phyloP scores from a whole-genome alignment of 257 asterid species.

The Primulina tabacum region DNA sequence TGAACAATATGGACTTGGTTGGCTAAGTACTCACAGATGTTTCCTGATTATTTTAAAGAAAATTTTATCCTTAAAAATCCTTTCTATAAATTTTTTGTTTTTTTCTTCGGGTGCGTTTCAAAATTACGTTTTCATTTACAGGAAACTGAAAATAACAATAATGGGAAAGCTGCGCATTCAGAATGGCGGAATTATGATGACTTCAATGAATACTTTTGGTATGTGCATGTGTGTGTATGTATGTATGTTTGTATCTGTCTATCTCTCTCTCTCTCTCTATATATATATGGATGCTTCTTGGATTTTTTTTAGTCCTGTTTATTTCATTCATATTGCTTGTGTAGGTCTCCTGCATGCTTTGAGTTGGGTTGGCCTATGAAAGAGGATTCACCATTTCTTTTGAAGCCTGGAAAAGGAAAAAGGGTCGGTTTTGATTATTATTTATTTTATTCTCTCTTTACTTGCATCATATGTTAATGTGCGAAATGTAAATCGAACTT shows the following conservation, averaged over 20 bases:
- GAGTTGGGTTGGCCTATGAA: conserved; percentile 86
- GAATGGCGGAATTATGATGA: conserved; percentile 96
- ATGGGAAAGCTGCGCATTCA: conserved; percentile 95
- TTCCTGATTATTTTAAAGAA: conserved; percentile 4
- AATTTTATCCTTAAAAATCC: conserved; percentile 10
- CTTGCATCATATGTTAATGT: conserved; percentile 8
- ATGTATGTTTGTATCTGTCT: not conserved
- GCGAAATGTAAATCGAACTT: not conserved
- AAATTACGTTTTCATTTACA: conserved; percentile 27
- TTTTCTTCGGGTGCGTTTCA: conserved; percentile 4
- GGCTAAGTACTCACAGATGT: conserved; percentile 7
- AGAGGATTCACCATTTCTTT: conserved; percentile 57
- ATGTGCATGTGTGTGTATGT: not conserved
- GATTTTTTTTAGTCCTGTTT: conserved; percentile 2
- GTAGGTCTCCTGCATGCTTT: conserved; percentile 94
- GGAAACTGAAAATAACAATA: conserved; percentile 74
- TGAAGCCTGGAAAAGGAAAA: conserved; percentile 61
- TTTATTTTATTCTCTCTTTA: conserved; percentile 8
- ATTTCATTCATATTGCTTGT: conserved; percentile 19
- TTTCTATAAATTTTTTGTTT: conserved; percentile 7
- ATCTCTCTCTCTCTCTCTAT: not conserved
- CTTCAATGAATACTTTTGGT: conserved; percentile 97
- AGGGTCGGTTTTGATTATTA: conserved; percentile 57
- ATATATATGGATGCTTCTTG: not conserved
- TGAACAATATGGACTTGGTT: not conserved